Evolutionary conservation across 2,329 filamentous ascomycete species (phyloP).

Genomic region (Colletotrichum siamense): DNA sequence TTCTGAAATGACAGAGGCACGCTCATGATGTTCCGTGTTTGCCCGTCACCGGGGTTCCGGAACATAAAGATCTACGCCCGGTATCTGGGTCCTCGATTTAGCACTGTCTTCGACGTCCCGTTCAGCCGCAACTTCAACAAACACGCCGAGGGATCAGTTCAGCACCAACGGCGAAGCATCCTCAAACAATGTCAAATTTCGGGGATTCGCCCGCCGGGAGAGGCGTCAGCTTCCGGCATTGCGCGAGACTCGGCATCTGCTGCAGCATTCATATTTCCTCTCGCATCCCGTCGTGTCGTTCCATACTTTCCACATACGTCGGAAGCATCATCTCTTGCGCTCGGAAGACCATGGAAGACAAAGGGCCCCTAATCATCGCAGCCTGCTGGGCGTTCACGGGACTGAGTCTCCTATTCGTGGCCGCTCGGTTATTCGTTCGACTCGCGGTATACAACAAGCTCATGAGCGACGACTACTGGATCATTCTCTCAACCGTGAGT

Average conservation of each 20-base stretch:
- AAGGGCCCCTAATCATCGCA: constrained; percentile 21
- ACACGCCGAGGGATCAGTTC: background rate
- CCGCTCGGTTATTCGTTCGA: constrained; percentile 19
- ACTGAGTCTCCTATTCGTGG: constrained; percentile 20
- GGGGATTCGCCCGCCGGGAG: background rate
- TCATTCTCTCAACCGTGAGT: constrained; percentile 1
- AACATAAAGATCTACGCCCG: background rate
- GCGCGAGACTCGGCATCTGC: background rate
- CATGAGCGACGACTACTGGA: constrained; percentile 24
- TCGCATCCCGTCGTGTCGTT: background rate
- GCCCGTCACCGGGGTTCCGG: background rate
- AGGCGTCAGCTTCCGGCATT: background rate
- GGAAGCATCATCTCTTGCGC: background rate
- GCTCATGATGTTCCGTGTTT: background rate
- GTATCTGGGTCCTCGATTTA: background rate
- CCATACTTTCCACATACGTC: background rate
- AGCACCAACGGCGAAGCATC: background rate
- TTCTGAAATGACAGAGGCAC: background rate
- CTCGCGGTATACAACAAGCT: constrained; percentile 14
- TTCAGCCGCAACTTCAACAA: background rate
- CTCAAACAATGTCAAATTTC: background rate
- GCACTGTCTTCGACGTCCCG: background rate
- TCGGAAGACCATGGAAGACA: constrained; percentile 13
- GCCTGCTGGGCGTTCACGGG: constrained; percentile 24
- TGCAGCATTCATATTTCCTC: background rate